Evolutionary conservation across 345 rosid genomes (phyloP).

Genomic region (Camelina laxa): DNA sequence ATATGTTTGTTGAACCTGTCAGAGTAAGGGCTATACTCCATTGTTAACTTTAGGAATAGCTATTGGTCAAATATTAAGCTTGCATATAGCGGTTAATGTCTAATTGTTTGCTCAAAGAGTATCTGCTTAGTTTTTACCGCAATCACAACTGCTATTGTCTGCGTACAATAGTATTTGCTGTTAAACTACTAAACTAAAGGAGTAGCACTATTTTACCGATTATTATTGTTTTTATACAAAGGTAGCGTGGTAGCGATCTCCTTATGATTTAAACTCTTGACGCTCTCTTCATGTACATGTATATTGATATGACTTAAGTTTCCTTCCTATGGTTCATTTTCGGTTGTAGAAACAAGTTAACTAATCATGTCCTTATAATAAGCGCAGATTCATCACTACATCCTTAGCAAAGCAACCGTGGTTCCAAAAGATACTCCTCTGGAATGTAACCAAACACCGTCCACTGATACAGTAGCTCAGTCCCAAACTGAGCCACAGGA

Average conservation of each 20-base stretch:
- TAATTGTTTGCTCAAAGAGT: conserved; percentile 6
- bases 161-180: not conserved
- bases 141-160: conserved; percentile 6
- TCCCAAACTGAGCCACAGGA: conserved; percentile 39
- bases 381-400: conserved; percentile 82
- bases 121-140: not conserved
- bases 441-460: conserved; percentile 32
- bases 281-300: not conserved
- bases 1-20: not conserved
- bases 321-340: not conserved
- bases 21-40: not conserved
- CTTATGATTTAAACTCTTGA: not conserved
- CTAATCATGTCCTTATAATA: conserved; percentile 8
- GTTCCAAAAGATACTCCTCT: conserved; percentile 51
- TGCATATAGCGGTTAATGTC: not conserved
- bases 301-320: not conserved
- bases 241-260: not conserved
- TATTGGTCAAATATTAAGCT: not conserved
- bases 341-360: conserved; percentile 4
- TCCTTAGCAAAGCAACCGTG: conserved; percentile 80
- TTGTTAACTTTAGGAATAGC: not conserved
- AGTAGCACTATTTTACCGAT: not conserved
- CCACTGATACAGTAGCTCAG: conserved; percentile 36
- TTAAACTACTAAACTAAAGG: not conserved
- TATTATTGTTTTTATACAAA: not conserved